These are phyloP conservation scores for Sporothrix euskadiensis DNA, from an alignment of 2,329 filamentous ascomycete genomes.

Conservation along the genomic window DNA sequence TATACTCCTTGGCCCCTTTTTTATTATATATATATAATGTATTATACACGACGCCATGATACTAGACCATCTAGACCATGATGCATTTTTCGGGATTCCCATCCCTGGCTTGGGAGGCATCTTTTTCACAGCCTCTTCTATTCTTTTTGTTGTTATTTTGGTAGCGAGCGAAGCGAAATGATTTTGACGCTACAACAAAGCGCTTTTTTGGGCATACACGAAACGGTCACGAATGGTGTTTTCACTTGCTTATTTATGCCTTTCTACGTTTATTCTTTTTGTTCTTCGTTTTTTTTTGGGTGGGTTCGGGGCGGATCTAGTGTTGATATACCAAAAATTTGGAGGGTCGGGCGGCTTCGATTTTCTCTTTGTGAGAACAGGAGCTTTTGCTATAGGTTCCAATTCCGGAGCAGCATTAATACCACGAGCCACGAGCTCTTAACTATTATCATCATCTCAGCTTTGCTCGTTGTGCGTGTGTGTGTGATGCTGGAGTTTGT, in stretches of 20 bases:
- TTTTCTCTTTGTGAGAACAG: neutral
- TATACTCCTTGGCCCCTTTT: neutral
- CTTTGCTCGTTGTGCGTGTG: neutral
- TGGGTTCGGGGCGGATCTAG: neutral
- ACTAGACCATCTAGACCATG: constrained; percentile 8
- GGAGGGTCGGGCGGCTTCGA: neutral
- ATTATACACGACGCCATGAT: neutral
- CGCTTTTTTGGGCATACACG: neutral
- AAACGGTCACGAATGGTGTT: neutral
- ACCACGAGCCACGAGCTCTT: neutral
- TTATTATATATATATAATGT: neutral
- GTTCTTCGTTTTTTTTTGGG: neutral
- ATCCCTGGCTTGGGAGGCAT: neutral
- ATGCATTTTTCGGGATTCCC: neutral
- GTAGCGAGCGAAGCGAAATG: constrained; percentile 1
- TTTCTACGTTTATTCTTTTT: neutral
- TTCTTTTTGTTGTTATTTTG: neutral
- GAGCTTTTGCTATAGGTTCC: neutral
- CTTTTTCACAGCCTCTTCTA: neutral
- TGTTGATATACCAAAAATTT: neutral
- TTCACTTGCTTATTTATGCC: neutral
- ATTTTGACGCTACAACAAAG: neutral
- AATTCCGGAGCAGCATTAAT: neutral
- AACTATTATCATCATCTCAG: neutral
- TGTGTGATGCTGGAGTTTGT: neutral